Conservation (phyloP, 2,329 filamentous ascomycete genomes). For the Harringtonia lauricola region DNA sequence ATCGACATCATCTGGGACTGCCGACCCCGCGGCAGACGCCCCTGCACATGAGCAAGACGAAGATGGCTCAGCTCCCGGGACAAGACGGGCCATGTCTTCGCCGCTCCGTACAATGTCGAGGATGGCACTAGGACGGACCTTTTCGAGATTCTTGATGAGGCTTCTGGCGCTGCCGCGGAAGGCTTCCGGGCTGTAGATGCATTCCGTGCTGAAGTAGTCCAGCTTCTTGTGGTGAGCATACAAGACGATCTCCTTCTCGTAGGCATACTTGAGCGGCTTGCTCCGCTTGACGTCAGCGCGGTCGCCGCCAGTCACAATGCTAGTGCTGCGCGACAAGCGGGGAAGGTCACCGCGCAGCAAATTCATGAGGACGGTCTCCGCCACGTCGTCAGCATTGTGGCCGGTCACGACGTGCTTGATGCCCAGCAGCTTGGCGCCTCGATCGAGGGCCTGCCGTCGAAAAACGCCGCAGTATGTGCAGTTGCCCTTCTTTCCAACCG, state of each 20-base stretch:
- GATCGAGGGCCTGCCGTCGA: constrained; percentile 81
- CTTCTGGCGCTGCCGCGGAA: constrained; percentile 87
- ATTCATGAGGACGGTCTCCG: constrained; percentile 97
- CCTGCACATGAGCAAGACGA: constrained; percentile 6
- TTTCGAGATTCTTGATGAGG: constrained; percentile 90
- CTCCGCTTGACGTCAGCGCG: constrained; percentile 86
- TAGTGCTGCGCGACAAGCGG: constrained; percentile 76
- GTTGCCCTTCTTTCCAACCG: constrained; percentile 95
- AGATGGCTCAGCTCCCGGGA: constrained; percentile 43
- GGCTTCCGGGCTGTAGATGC: constrained; percentile 94
- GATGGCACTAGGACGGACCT: constrained; percentile 86
- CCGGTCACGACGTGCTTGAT: constrained; percentile 94
- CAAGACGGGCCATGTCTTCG: constrained; percentile 89
- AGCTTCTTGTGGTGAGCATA: constrained; percentile 96
- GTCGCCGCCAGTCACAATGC: constrained; percentile 69
- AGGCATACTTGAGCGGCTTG: constrained; percentile 96
- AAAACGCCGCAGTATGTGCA: constrained; percentile 99
- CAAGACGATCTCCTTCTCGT: constrained; percentile 97
- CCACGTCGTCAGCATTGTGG: constrained; percentile 95
- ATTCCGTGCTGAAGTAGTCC: constrained; percentile 97
- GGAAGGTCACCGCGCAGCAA: constrained; percentile 82
- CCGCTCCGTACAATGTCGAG: constrained; percentile 89
- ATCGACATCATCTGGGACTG: neutral
- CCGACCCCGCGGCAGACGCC: neutral
- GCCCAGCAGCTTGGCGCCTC: constrained; percentile 75